A percentile compares a stretch with the other conserved stretches of the same genome.
Evolutionary conservation across 2,329 filamentous ascomycete species (phyloP).

Genomic region (Zopfia rhizophila): DNA sequence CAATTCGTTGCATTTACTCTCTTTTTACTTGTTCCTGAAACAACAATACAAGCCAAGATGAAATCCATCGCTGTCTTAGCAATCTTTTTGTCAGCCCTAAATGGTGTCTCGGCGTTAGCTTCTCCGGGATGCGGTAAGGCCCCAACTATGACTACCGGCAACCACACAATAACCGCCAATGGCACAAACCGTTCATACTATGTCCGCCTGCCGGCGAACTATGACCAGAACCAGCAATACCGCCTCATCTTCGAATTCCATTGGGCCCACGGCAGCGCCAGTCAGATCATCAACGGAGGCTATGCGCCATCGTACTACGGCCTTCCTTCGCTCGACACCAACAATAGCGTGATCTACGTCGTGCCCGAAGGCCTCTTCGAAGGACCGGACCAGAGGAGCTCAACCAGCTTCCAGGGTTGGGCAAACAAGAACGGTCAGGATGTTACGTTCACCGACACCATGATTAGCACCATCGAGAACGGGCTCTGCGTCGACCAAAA

Average conservation of each 20-base stretch:
- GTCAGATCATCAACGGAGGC: conserved; percentile 46
- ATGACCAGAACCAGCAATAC: conserved; percentile 53
- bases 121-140: conserved; percentile 28
- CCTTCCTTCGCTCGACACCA: conserved; percentile 45
- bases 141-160: conserved; percentile 23
- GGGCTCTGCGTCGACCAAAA: conserved; percentile 57
- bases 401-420: conserved; percentile 54
- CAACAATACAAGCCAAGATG: too few relatives aligned
- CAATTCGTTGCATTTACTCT: too few relatives aligned
- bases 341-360: conserved; percentile 56
- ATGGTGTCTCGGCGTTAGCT: too few relatives aligned
- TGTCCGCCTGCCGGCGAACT: conserved; percentile 53
- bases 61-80: too few relatives aligned
- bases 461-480: conserved; percentile 51
- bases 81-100: too few relatives aligned
- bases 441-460: conserved; percentile 53
- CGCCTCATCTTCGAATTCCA: conserved; percentile 58
- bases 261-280: conserved; percentile 53
- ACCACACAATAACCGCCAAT: conserved; percentile 41
- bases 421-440: conserved; percentile 57
- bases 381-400: not conserved
- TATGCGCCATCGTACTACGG: conserved; percentile 54
- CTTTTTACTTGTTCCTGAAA: too few relatives aligned
- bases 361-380: conserved; percentile 56
- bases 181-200: conserved; percentile 53